phyloP scores from a whole-genome alignment of 108 stramenopile species.

The Stephanodiscus triporus region DNA sequence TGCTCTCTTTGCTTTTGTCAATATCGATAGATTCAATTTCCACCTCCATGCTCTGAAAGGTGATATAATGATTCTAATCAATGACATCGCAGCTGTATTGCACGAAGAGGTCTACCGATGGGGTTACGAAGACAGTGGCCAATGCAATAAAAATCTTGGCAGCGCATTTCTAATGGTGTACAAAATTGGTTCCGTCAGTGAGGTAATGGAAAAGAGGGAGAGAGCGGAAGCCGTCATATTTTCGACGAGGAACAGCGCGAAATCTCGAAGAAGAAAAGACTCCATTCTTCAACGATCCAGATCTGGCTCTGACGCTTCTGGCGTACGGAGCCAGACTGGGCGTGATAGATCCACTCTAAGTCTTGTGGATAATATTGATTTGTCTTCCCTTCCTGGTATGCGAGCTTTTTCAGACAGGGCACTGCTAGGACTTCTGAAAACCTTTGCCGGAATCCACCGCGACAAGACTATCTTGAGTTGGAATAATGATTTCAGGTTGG shows the following conservation, averaged over 20 bases:
- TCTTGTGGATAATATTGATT: constrained; percentile 54
- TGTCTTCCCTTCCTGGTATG: constrained; percentile 81
- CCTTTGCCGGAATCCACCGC: constrained; percentile 77
- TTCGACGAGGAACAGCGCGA: constrained; percentile 29
- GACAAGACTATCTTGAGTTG: constrained; percentile 68
- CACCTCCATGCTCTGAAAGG: constrained; percentile 84
- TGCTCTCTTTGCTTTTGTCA: constrained; percentile 95
- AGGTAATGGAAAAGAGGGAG: constrained; percentile 74
- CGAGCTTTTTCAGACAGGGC: constrained; percentile 80
- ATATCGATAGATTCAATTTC: constrained; percentile 87
- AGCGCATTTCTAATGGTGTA: constrained; percentile 92
- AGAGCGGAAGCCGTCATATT: constrained; percentile 83
- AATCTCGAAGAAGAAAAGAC: constrained; percentile 26
- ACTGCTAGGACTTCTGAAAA: constrained; percentile 77
- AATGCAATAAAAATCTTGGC: constrained; percentile 98
- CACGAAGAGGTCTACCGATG: constrained; percentile 92
- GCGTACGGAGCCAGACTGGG: not conserved
- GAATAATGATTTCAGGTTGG: constrained; percentile 78
- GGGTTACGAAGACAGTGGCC: constrained; percentile 86
- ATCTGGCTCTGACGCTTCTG: not conserved
- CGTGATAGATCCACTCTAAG: constrained; percentile 24
- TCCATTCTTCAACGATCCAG: not conserved
- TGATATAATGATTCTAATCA: constrained; percentile 96
- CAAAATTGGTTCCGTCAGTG: constrained; percentile 76
- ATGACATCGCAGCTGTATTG: constrained; percentile 91